phyloP scores from a whole-genome alignment of 148 eudicot genomes.

The Drosera capensis region DNA sequence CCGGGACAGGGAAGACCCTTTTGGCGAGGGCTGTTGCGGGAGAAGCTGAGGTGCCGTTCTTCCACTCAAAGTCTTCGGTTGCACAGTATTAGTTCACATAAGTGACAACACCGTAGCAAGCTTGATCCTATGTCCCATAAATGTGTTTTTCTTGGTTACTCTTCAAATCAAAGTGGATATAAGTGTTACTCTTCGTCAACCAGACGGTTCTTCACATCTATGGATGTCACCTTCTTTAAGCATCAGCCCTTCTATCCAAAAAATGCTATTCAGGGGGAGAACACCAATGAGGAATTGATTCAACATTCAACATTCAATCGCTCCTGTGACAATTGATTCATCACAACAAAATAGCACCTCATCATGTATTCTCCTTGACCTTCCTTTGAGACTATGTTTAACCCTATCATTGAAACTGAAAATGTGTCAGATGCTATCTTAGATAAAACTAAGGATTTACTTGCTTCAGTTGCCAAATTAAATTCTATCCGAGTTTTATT shows the following conservation, averaged over 20 bases:
- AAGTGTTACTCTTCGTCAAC: too few species aligned
- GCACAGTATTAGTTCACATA: too few species aligned
- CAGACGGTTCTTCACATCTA: background rate
- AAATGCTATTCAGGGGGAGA: background rate
- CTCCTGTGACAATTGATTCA: background rate
- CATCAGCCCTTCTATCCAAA: background rate
- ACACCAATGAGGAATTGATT: background rate
- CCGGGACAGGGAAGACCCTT: constrained; percentile 91
- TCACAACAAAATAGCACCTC: background rate
- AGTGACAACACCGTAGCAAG: too few species aligned
- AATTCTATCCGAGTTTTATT: background rate
- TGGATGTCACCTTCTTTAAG: background rate
- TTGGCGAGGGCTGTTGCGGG: constrained; percentile 91
- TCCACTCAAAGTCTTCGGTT: too few species aligned
- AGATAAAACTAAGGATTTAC: background rate
- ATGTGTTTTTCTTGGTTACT: too few species aligned
- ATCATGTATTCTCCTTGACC: too few species aligned
- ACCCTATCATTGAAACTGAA: background rate
- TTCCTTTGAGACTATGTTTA: background rate
- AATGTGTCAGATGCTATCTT: background rate
- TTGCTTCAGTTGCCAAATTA: background rate
- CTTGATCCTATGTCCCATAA: too few species aligned
- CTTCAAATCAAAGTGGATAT: too few species aligned
- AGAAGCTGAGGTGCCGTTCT: constrained; percentile 86
- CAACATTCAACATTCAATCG: too few species aligned